Evolutionary conservation across 441 rosid species (phyloP).

Genomic region (Arabidopsis hybrid): DNA sequence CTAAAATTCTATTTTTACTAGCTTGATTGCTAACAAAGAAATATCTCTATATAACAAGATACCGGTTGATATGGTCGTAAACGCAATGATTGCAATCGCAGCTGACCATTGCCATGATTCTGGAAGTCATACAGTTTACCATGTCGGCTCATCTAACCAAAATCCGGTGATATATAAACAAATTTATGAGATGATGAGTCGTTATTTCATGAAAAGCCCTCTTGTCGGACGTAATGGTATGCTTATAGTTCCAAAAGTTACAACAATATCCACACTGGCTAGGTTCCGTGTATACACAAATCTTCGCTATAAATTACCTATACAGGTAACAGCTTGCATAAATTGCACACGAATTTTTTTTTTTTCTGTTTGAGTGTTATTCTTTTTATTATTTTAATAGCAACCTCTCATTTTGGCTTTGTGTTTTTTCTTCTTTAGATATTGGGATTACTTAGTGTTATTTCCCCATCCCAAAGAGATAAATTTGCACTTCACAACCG

Average conservation of each 20-base stretch:
- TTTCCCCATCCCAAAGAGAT: conserved; percentile 15
- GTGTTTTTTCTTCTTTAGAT: not conserved
- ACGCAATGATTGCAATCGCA: conserved; percentile 64
- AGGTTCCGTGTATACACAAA: conserved; percentile 69
- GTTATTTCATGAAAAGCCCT: conserved; percentile 65
- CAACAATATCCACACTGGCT: conserved; percentile 55
- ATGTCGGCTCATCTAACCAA: conserved; percentile 68
- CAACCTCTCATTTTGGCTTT: not conserved
- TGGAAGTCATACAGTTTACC: conserved; percentile 53
- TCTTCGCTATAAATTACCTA: conserved; percentile 58
- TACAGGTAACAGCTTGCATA: conserved; percentile 53
- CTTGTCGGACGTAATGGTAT: conserved; percentile 77
- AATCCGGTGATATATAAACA: conserved; percentile 52
- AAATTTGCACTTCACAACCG: conserved; percentile 6
- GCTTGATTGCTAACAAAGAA: conserved; percentile 2
- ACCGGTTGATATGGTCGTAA: conserved; percentile 91
- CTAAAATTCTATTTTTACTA: not conserved
- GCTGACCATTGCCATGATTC: conserved; percentile 52
- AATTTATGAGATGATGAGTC: conserved; percentile 49
- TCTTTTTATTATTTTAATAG: not conserved
- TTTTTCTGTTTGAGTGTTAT: not conserved
- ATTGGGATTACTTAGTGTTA: conserved; percentile 5
- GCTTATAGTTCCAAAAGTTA: conserved; percentile 58
- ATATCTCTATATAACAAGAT: conserved; percentile 48
- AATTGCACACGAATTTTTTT: not conserved